phyloP scores from a whole-genome alignment of 495 filamentous ascomycete genomes.

The Penicillium chermesinum region DNA sequence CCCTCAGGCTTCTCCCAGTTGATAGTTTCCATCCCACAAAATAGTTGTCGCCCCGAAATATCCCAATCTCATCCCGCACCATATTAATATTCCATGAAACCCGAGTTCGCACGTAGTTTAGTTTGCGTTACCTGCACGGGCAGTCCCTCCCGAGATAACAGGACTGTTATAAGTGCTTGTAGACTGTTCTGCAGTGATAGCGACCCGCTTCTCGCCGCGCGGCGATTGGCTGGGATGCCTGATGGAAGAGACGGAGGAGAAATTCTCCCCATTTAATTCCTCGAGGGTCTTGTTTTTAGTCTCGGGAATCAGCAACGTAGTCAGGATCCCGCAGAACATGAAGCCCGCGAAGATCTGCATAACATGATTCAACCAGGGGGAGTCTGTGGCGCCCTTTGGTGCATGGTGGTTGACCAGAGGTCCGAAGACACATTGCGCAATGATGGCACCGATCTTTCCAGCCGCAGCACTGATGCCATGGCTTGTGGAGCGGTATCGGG shows the following conservation, averaged over 20 bases:
- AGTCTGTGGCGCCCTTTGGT: conserved; percentile 23
- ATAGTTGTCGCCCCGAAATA: too few relatives aligned
- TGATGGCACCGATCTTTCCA: conserved; percentile 76
- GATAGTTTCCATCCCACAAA: too few relatives aligned
- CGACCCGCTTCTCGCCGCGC: too few relatives aligned
- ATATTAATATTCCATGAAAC: too few relatives aligned
- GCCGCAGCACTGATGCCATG: conserved; percentile 80
- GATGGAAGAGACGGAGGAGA: not conserved
- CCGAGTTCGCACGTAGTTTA: too few relatives aligned
- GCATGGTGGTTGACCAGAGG: conserved; percentile 41
- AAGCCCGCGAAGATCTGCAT: conserved; percentile 77
- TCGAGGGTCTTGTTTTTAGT: conserved; percentile 62
- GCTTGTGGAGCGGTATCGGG: conserved; percentile 75
- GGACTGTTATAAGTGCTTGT: too few relatives aligned
- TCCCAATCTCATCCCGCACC: too few relatives aligned
- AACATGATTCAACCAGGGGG: conserved; percentile 73
- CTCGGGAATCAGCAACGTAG: conserved; percentile 64
- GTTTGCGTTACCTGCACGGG: too few relatives aligned
- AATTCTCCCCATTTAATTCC: conserved; percentile 11
- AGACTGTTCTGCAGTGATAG: too few relatives aligned
- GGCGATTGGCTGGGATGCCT: too few relatives aligned
- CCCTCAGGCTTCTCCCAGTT: too few relatives aligned
- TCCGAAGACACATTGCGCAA: conserved; percentile 45
- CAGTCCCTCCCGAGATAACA: too few relatives aligned
- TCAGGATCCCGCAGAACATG: conserved; percentile 67